Conservation (phyloP, 352 stramenopile species). For the Pythium phragmitis region DNA sequence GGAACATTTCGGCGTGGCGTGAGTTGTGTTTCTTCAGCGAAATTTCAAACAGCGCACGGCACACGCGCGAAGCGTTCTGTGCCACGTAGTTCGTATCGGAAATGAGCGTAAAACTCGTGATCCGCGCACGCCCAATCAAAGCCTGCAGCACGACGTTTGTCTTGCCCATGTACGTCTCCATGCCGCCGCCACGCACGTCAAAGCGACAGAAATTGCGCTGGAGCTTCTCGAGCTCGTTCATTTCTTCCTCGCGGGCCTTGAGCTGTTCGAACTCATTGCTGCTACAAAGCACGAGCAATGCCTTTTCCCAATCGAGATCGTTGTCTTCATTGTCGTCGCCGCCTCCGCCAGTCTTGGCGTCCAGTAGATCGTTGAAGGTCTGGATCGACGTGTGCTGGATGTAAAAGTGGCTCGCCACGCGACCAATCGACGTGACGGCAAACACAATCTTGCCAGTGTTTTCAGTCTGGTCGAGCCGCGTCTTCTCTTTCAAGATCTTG, state of each 20-base stretch:
- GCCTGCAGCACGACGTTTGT: constrained; percentile 96
- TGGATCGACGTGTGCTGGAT: constrained; percentile 98
- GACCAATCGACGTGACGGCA: constrained; percentile 95
- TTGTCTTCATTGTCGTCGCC: constrained; percentile 30
- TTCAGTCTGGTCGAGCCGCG: constrained; percentile 17
- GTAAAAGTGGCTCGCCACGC: constrained; percentile 99
- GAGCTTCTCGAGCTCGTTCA: constrained; percentile 93
- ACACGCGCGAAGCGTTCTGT: constrained; percentile 97
- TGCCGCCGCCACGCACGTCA: constrained; percentile 86
- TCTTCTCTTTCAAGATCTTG: constrained; percentile 71
- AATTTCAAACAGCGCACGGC: constrained; percentile 99
- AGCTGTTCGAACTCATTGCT: constrained; percentile 96
- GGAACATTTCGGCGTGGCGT: constrained; percentile 89
- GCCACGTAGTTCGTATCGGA: constrained; percentile 99
- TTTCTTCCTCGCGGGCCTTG: constrained; percentile 95
- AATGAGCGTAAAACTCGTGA: constrained; percentile 97
- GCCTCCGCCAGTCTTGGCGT: constrained; percentile 42
- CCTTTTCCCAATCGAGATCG: constrained; percentile 67
- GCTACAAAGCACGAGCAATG: constrained; percentile 68
- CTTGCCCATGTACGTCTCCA: constrained; percentile 94
- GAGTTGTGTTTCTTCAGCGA: constrained; percentile 90
- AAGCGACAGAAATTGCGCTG: constrained; percentile 87
- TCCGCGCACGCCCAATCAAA: constrained; percentile 61
- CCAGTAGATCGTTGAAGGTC: constrained; percentile 96
- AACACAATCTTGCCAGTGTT: constrained; percentile 67